A percentile compares a stretch with the other conserved stretches of the same genome.
These are phyloP conservation scores for Talaromyces atroroseus DNA, from an alignment of 2,329 filamentous ascomycete species.

Conservation along the genomic window DNA sequence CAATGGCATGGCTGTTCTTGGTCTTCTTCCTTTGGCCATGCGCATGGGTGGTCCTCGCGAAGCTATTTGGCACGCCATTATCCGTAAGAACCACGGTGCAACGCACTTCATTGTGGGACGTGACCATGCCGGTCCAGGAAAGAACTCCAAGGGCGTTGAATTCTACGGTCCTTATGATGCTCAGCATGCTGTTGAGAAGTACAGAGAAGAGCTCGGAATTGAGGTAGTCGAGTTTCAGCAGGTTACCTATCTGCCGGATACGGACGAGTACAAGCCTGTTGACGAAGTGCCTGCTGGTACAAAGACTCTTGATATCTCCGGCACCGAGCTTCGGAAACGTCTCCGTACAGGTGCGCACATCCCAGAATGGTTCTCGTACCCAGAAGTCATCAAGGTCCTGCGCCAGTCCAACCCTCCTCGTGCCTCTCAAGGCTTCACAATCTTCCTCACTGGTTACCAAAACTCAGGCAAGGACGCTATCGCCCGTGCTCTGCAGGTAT, in stretches of 20 bases:
- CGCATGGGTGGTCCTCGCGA: slow-evolving; percentile 98
- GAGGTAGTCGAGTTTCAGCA: slow-evolving; percentile 99
- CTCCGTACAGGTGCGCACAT: slow-evolving; percentile 90
- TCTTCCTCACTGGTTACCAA: slow-evolving; percentile 95
- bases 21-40: slow-evolving; percentile 93
- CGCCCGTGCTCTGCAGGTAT: slow-evolving; percentile 90
- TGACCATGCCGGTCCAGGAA: slow-evolving; percentile 95
- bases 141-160: slow-evolving; percentile 94
- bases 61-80: slow-evolving; percentile 99
- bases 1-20: slow-evolving; percentile 97
- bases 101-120: slow-evolving; percentile 99
- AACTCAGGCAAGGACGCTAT: slow-evolving; percentile 98
- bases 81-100: slow-evolving; percentile 98
- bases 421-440: slow-evolving; percentile 88
- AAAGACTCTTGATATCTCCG: slow-evolving; percentile 82
- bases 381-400: slow-evolving; percentile 93
- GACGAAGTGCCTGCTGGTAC: slow-evolving; percentile 80
- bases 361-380: slow-evolving; percentile 99
- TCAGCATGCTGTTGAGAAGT: slow-evolving; percentile 92
- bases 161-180: slow-evolving; percentile 99
- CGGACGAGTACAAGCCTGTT: slow-evolving; percentile 90
- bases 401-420: slow-evolving; percentile 93
- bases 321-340: slow-evolving; percentile 85
- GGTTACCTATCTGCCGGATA: slow-evolving; percentile 98
- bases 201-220: slow-evolving; percentile 93